Evolutionary conservation across 208 protist species (phyloP), one percentile per base, ranked within the genome.

Genomic region (Angomonas desouzai): DNA sequence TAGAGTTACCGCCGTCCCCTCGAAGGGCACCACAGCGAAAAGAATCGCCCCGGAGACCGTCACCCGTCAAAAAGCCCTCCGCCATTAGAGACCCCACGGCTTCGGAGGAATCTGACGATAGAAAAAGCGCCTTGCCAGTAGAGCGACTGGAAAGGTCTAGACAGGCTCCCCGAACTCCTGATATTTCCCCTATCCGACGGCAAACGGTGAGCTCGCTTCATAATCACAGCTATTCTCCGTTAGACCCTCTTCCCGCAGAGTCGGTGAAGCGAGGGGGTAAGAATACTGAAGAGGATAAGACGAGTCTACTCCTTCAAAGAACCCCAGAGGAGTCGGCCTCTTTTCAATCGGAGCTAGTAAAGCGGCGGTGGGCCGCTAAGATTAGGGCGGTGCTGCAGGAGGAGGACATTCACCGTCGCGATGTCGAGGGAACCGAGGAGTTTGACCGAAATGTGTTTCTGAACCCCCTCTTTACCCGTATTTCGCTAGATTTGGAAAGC

Each of bases 381-480:
- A 55, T 89, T 56, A 72, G 77, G 2, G 73, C 72, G 1, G 45
- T 80, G 11, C 66, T 77, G 36, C 68, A 73, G 29, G 81, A 93
- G 53, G 87, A 93, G 56, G 76, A 82, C n/a, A 76, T 89, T 43
- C 73, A 77, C 27, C 72, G 87, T 0, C 72, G 64, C 23, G 79
- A 93, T 55, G 73, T 88, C 51, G 87, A 89, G 48, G 75, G 75
- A 34, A 78, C 70, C 1, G 87, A 93, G 48, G 73, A 87, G 43
- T 87, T 82, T 62, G 72, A 83, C 53, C 71, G 80, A 9, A 77
- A 69, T 61, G 67, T 87, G 6, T 81, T 83, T 68, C 56, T 84
- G 6, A 76, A 82, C 29, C 74, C 85, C 32, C 77, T 84, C 34
- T 66, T 74, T 30, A 77, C 77, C 6, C 77, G 81, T 11, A 83